Base-by-base conservation (phyloP, 1,139 yeast species). In the Entelexis paramagnoliae region DNA sequence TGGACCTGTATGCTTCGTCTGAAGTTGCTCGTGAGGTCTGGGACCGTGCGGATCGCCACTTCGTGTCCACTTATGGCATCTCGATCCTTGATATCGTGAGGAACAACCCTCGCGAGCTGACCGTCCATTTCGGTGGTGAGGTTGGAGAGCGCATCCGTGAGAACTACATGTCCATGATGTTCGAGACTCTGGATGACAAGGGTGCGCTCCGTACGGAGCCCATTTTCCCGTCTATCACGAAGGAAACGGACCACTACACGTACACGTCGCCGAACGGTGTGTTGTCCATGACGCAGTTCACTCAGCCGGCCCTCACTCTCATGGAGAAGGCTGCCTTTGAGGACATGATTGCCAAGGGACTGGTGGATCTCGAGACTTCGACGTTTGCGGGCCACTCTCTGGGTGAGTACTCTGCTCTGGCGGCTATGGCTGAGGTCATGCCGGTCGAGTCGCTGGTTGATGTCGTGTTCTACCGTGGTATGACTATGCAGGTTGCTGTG, bases 401-500 rank as follows among this genome's bases (percentile, higher is more conserved):
- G 63, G 99, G 99, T 74, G 99, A 91, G 72, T 91, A 91, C 71
- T 91, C 96, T 61, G 97, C 99, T 24, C 78, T 91, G 66, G 87
- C 97, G 32, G 89, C 98, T 24, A 77, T 91, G 66, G 98, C 96
- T 54, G 95, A 91, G 68, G 97, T 93, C 55, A 89, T 91, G 97
- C 96, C 98, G 52, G 89, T 93, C 64, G 98, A 93, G 73, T 84
- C 95, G 10, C 77, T 91, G 63, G 98, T 91, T 54, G 99, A 91
- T 69, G 96, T 91, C 69, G 98, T 91, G 46, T 91, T 91, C 78
- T 93, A 91, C 78, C 82, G 99, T 76, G 99, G 99, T 78, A 91
- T 91, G 98, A 91, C 99, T 47, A 91, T 91, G 98, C 98, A 91
- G 77, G 98, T 91, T 60, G 98, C 98, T 46, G 99, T 91, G 60